Conservation (phyloP, 805 yeast species). For the Allodekkera sacchari region DNA sequence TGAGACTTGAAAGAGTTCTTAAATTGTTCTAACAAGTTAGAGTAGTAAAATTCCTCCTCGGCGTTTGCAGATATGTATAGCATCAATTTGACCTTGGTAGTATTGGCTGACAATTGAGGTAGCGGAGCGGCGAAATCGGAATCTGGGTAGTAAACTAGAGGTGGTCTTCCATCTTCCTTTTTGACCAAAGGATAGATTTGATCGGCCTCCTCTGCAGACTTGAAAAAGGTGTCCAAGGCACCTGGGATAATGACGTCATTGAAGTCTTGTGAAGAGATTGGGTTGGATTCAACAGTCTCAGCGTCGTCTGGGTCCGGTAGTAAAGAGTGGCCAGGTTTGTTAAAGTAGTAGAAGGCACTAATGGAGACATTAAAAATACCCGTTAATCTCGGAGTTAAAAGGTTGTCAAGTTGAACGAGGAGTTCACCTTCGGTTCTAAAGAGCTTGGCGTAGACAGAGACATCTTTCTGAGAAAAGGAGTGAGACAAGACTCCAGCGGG, state of each 20-base stretch:
- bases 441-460: slow-evolving; percentile 44
- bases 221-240: slow-evolving; percentile 17
- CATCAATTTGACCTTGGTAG: slow-evolving; percentile 51
- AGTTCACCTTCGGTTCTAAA: slow-evolving; percentile 36
- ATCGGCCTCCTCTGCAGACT: slow-evolving; percentile 29
- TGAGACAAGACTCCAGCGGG: slow-evolving; percentile 47
- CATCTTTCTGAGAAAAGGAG: slow-evolving; percentile 52
- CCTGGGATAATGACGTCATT: slow-evolving; percentile 17
- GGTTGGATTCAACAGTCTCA: slow-evolving; percentile 2
- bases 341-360: slow-evolving; percentile 40
- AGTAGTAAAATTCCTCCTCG: slow-evolving; percentile 80
- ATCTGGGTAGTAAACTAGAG: slow-evolving; percentile 38
- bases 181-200: slow-evolving; percentile 30
- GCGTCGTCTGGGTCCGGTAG: slow-evolving; percentile 6
- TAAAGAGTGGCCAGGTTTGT: slow-evolving; percentile 7
- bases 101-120: slow-evolving; percentile 43
- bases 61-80: slow-evolving; percentile 68
- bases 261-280: slow-evolving; percentile 5
- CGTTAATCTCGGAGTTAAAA: slow-evolving; percentile 41
- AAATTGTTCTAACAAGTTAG: slow-evolving; percentile 44
- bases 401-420: slow-evolving; percentile 59
- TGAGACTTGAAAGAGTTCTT: slow-evolving; percentile 29
- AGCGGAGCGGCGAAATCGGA: slow-evolving; percentile 28
- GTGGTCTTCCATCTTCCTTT: slow-evolving; percentile 25
- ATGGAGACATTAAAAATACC: slow-evolving; percentile 55